phyloP scores from a whole-genome alignment of 1,284 basidiomycete genomes.

The Heterobasidion parviporum region DNA sequence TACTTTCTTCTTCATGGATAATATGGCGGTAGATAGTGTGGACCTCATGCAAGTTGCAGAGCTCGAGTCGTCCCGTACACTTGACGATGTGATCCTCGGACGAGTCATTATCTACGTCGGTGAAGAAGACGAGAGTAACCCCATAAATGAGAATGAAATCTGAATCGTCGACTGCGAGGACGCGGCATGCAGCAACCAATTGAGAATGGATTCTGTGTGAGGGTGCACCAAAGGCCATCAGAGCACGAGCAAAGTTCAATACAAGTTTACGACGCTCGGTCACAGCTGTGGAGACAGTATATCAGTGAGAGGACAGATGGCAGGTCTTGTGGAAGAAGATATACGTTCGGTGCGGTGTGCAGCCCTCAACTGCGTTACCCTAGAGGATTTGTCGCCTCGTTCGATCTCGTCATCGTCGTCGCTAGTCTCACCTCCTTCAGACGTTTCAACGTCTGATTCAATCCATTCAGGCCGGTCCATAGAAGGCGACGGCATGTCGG shows the following conservation, averaged over 20 bases:
- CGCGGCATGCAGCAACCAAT: slow-evolving; percentile 56
- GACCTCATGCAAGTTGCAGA: slow-evolving; percentile 72
- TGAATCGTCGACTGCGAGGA: slow-evolving; percentile 68
- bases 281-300: slow-evolving; percentile 29
- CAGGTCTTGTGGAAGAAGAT: background rate
- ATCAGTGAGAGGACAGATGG: background rate
- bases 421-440: background rate
- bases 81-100: slow-evolving; percentile 70
- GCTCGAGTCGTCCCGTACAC: slow-evolving; percentile 58
- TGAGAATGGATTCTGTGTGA: slow-evolving; percentile 66
- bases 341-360: background rate
- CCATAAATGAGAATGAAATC: slow-evolving; percentile 78
- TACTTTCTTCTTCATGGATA: slow-evolving; percentile 79
- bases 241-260: slow-evolving; percentile 52
- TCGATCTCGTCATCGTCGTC: background rate
- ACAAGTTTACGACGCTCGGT: slow-evolving; percentile 53
- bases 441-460: background rate
- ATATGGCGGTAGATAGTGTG: slow-evolving; percentile 72
- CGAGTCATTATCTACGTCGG: slow-evolving; percentile 62
- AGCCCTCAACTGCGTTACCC: background rate
- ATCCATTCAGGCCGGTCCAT: background rate
- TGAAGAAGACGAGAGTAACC: slow-evolving; percentile 74
- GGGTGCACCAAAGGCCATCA: slow-evolving; percentile 62
- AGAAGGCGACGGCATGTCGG: background rate
- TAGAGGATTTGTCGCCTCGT: background rate